These are phyloP conservation scores for Trichaptum fuscoviolaceum DNA, from an alignment of 768 basidiomycete genomes.

Conservation along the genomic window DNA sequence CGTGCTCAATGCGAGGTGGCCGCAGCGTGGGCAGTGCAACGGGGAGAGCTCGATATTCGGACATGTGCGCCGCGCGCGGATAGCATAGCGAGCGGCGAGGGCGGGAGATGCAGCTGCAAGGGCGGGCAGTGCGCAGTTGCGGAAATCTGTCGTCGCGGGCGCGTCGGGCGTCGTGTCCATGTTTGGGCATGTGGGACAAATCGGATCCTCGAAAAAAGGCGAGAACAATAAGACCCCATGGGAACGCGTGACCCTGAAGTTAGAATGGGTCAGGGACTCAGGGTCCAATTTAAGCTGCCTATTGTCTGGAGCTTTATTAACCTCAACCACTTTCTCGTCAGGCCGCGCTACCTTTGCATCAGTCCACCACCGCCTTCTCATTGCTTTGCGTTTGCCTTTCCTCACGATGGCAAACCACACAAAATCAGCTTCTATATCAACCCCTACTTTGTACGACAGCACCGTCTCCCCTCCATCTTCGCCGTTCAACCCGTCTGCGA, in stretches of 20 bases:
- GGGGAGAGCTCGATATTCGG: slow-evolving; percentile 19
- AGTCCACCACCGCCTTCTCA: neutral
- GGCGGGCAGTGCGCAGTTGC: slow-evolving; percentile 10
- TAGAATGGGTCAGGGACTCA: neutral
- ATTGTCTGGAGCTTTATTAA: neutral
- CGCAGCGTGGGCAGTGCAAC: slow-evolving; percentile 50
- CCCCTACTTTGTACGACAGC: neutral
- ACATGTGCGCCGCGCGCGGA: slow-evolving; percentile 30
- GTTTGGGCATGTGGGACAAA: neutral
- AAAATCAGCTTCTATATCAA: neutral
- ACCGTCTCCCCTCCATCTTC: neutral
- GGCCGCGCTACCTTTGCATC: neutral
- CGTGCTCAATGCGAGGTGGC: slow-evolving; percentile 20
- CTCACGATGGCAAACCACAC: neutral
- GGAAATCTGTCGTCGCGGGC: neutral
- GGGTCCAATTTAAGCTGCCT: neutral
- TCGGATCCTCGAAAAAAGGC: neutral
- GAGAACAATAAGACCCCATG: neutral
- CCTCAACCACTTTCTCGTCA: neutral
- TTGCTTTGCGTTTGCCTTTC: neutral
- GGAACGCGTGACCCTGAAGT: neutral
- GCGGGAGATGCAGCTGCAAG: slow-evolving; percentile 47
- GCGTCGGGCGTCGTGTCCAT: neutral
- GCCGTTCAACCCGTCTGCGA: neutral
- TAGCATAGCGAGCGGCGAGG: slow-evolving; percentile 59